phyloP scores from a whole-genome alignment of 2,329 filamentous ascomycete genomes.

The Pseudopyrenochaeta lycopersici region DNA sequence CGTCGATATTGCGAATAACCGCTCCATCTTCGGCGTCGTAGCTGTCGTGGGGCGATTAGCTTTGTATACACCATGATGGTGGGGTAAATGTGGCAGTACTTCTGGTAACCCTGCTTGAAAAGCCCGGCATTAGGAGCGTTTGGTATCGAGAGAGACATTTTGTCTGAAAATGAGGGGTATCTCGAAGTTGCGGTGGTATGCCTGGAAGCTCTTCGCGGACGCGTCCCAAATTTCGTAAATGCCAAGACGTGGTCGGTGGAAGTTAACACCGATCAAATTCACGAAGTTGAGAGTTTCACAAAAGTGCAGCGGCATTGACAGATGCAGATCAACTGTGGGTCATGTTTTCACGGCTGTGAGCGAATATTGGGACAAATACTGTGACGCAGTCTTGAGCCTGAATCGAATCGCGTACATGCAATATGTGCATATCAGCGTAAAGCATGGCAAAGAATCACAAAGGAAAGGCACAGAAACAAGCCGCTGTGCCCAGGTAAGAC shows the following conservation, averaged over 20 bases:
- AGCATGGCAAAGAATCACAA: no score
- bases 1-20: constrained; percentile 97
- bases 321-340: background rate
- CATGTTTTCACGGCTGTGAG: background rate
- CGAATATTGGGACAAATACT: background rate
- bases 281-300: background rate
- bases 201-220: constrained; percentile 22
- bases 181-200: constrained; percentile 37
- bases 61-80: constrained; percentile 23
- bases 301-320: constrained; percentile 4
- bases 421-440: no score
- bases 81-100: constrained; percentile 65
- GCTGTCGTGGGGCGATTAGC: constrained; percentile 64
- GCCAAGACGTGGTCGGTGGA: constrained; percentile 26
- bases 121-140: constrained; percentile 91
- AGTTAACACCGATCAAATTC: constrained; percentile 17
- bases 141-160: constrained; percentile 96
- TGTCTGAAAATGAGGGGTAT: constrained; percentile 45
- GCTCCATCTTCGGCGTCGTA: constrained; percentile 99
- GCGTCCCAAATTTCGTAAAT: constrained; percentile 29
- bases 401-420: no score
- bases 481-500: no score
- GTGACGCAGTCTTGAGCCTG: no score
- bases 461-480: no score
- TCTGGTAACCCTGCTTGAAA: constrained; percentile 97